phyloP scores from a whole-genome alignment of 1,139 yeast genomes.

The Candida dubliniensis region DNA sequence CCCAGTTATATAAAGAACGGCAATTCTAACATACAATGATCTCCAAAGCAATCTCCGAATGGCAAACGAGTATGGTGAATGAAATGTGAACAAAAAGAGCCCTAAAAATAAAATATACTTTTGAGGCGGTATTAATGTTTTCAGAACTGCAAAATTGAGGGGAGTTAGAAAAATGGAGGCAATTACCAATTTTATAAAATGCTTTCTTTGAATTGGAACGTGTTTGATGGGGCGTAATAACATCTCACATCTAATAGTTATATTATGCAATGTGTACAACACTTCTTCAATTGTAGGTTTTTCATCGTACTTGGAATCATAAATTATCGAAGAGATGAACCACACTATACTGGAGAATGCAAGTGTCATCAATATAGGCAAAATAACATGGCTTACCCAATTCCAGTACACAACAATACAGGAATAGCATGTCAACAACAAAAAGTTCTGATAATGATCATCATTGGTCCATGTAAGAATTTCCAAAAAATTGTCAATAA shows the following conservation, averaged over 20 bases:
- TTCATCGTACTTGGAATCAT: slow-evolving; percentile 44
- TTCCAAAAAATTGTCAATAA: slow-evolving; percentile 46
- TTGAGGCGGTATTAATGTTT: slow-evolving; percentile 36
- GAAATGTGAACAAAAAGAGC: slow-evolving; percentile 45
- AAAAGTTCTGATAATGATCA: slow-evolving; percentile 49
- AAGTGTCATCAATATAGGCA: slow-evolving; percentile 41
- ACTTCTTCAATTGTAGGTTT: slow-evolving; percentile 62
- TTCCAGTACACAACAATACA: slow-evolving; percentile 49
- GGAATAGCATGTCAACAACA: slow-evolving; percentile 42
- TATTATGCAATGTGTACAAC: slow-evolving; percentile 49
- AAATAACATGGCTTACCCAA: slow-evolving; percentile 28
- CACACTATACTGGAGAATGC: slow-evolving; percentile 44
- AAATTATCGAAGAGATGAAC: slow-evolving; percentile 44
- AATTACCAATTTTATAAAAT: slow-evolving; percentile 32
- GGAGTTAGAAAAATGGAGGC: slow-evolving; percentile 47
- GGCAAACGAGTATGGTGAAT: slow-evolving; percentile 55
- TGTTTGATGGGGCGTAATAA: slow-evolving; percentile 43
- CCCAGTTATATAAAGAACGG: slow-evolving; percentile 49
- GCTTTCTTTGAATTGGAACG: slow-evolving; percentile 25
- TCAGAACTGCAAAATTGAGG: slow-evolving; percentile 40
- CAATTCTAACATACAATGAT: slow-evolving; percentile 44
- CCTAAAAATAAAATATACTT: slow-evolving; percentile 39
- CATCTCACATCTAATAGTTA: slow-evolving; percentile 47
- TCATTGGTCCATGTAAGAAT: slow-evolving; percentile 58
- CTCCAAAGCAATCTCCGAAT: slow-evolving; percentile 56